A percentile compares a stretch with the other conserved stretches of the same genome.
Evolutionary conservation across 352 stramenopile genomes (phyloP).

Genomic region (Pythium vanterpoolii): DNA sequence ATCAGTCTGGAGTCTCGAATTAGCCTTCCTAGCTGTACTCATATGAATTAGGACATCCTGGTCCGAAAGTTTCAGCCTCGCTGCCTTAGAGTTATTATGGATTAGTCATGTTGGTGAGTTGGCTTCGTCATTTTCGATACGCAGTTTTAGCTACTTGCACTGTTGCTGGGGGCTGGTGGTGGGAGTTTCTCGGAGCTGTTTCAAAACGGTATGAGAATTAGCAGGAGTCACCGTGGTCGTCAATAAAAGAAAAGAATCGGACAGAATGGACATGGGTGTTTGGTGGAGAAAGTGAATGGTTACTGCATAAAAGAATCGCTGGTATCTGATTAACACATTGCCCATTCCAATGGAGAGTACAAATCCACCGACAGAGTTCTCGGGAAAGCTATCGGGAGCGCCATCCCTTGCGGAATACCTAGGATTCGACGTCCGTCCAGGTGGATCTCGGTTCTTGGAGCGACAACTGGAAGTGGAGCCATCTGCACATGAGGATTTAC

Average conservation of each 20-base stretch:
- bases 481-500: conserved; percentile 28
- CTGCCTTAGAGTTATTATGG: neutral
- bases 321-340: conserved; percentile 20
- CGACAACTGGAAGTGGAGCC: conserved; percentile 31
- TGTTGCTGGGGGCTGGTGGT: neutral
- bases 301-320: neutral
- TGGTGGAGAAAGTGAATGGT: neutral
- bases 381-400: conserved; percentile 29
- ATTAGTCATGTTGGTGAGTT: neutral
- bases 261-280: too few species aligned
- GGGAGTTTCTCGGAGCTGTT: neutral
- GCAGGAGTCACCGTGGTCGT: too few species aligned
- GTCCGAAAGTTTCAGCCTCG: neutral
- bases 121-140: neutral
- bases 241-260: too few species aligned
- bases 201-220: too few species aligned
- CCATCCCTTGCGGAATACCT: conserved; percentile 30
- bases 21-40: too few species aligned
- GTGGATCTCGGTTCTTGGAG: conserved; percentile 31
- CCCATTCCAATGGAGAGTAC: conserved; percentile 30
- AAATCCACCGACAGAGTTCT: conserved; percentile 35
- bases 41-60: neutral
- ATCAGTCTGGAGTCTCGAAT: neutral
- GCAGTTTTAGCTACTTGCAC: too few species aligned
- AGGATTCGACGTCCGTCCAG: conserved; percentile 38